Conservation (phyloP, 2,329 filamentous ascomycete species). For the Onygenales sp. region DNA sequence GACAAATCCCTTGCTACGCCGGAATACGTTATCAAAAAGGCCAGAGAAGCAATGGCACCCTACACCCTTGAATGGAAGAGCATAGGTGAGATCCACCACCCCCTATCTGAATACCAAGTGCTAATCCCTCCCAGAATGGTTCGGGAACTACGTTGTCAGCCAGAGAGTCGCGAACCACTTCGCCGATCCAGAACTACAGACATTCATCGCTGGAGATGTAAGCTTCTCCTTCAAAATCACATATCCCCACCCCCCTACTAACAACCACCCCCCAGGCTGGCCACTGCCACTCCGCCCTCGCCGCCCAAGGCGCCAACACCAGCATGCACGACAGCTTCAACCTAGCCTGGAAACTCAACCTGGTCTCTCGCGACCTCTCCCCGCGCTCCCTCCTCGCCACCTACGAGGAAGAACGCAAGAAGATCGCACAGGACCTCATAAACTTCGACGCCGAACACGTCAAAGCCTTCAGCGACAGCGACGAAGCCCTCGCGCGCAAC, state of each 20-base stretch:
- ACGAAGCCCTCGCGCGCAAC: constrained; percentile 56
- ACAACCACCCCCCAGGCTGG: constrained; percentile 14
- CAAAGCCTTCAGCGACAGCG: constrained; percentile 48
- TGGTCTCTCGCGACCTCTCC: constrained; percentile 18
- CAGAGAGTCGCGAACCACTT: constrained; percentile 40
- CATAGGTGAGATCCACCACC: constrained; percentile 19
- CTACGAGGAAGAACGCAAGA: constrained; percentile 20
- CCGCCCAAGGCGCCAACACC: constrained; percentile 43
- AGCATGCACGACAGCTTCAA: constrained; percentile 29
- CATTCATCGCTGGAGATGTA: constrained; percentile 43
- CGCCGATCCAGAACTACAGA: constrained; percentile 28
- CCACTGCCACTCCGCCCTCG: constrained; percentile 55
- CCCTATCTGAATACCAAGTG: neutral
- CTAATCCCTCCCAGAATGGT: constrained; percentile 33
- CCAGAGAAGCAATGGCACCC: constrained; percentile 35
- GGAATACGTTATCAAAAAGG: constrained; percentile 57
- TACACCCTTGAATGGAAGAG: constrained; percentile 36
- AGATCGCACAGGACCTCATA: constrained; percentile 4
- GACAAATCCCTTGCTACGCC: constrained; percentile 56
- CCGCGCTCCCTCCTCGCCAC: constrained; percentile 16
- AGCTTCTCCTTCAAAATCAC: neutral
- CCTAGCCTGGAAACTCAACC: constrained; percentile 27
- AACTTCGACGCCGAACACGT: constrained; percentile 30
- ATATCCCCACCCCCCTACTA: neutral
- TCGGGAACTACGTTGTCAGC: constrained; percentile 42